Conservation (phyloP, 441 rosid genomes). For the Rhodomyrtus psidioides region DNA sequence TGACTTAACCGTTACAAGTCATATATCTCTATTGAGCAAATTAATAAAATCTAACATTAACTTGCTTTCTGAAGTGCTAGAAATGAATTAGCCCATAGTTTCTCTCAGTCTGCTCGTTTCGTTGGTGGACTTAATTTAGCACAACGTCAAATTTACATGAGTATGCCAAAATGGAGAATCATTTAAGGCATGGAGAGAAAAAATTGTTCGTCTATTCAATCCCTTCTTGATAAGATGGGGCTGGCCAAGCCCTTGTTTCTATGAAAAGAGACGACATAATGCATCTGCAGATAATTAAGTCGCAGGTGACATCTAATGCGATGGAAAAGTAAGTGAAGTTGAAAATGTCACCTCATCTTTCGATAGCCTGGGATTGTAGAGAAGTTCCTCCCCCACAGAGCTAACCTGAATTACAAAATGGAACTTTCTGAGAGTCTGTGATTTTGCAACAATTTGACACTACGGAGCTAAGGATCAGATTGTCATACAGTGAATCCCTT, state of each 20-base stretch:
- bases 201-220: neutral
- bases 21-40: neutral
- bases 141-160: neutral
- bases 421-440: neutral
- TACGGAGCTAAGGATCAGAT: neutral
- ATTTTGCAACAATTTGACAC: neutral
- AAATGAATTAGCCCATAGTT: neutral
- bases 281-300: neutral
- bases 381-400: constrained; percentile 13
- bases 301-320: neutral
- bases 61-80: neutral
- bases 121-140: neutral
- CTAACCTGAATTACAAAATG: constrained; percentile 43
- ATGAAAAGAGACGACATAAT: neutral
- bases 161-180: neutral
- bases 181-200: neutral
- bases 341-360: neutral
- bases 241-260: neutral
- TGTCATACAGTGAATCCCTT: constrained; percentile 60
- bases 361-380: neutral
- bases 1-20: neutral
- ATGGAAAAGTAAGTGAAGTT: neutral
- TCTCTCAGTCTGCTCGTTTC: neutral
- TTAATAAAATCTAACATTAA: too few species aligned
- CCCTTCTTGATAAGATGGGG: neutral